A percentile compares a stretch with the other conserved stretches of the same genome.
Conservation (phyloP, 73 alveolate genomes). For the Paraurostyla sp. region DNA sequence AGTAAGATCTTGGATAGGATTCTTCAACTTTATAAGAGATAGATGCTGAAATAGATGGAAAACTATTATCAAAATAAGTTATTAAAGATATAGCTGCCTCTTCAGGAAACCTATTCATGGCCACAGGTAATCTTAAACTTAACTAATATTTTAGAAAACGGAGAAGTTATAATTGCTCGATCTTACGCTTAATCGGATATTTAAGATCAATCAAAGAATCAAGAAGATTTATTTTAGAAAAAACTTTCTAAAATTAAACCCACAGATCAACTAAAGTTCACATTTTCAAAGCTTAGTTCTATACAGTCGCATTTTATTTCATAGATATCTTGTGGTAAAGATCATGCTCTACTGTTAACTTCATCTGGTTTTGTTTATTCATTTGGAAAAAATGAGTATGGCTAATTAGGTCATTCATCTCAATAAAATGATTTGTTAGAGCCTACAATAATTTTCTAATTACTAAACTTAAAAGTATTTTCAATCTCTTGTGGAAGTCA, state of each 20-base stretch:
- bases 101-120: neutral
- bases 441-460: conserved; percentile 68
- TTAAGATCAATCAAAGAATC: neutral
- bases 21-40: neutral
- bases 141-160: conserved; percentile 34
- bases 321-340: conserved; percentile 84
- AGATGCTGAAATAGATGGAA: conserved; percentile 30
- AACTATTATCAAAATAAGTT: neutral
- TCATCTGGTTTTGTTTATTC: conserved; percentile 82
- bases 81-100: conserved; percentile 36
- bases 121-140: conserved; percentile 24
- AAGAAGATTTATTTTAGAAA: neutral
- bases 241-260: neutral
- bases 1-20: neutral
- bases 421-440: conserved; percentile 71
- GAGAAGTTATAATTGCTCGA: conserved; percentile 47
- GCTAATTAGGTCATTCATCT: conserved; percentile 85
- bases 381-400: conserved; percentile 82
- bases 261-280: neutral
- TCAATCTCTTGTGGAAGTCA: conserved; percentile 53
- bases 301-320: conserved; percentile 57
- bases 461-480: conserved; percentile 52
- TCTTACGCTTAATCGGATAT: neutral
- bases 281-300: conserved; percentile 9
- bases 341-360: conserved; percentile 76